Percentiles rank a stretch among this genome's conserved stretches.
Evolutionary conservation across 768 basidiomycete genomes (phyloP).

Genomic region (Tulasnella sp.): DNA sequence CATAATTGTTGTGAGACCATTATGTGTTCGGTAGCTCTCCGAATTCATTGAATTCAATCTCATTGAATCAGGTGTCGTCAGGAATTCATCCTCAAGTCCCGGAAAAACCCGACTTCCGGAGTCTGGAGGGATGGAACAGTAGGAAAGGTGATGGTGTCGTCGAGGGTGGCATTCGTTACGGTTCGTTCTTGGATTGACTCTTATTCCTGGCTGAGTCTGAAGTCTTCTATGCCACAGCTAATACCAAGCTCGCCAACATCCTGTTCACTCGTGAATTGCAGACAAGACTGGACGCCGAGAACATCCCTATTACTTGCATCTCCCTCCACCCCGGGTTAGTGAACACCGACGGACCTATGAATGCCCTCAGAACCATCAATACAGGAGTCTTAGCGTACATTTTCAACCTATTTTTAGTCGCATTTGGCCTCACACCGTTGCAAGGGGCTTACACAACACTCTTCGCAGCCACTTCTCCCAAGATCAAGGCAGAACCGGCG

Average conservation of each 20-base stretch:
- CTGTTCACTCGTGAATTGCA: slow-evolving; percentile 55
- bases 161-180: neutral
- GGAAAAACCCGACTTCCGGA: neutral
- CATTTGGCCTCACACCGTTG: neutral
- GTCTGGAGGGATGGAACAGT: neutral
- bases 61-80: neutral
- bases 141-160: neutral
- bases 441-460: slow-evolving; percentile 19
- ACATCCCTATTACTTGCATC: slow-evolving; percentile 43
- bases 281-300: slow-evolving; percentile 42
- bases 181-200: neutral
- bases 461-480: slow-evolving; percentile 27
- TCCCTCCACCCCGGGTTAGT: slow-evolving; percentile 47
- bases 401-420: neutral
- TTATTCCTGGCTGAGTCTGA: neutral
- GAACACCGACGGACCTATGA: slow-evolving; percentile 37
- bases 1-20: slow-evolving; percentile 50
- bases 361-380: no score
- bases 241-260: slow-evolving; percentile 52
- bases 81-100: neutral
- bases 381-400: neutral
- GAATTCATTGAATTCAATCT: neutral
- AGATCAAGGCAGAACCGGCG: neutral
- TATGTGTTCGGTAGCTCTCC: neutral
- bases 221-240: slow-evolving; percentile 37